phyloP scores from a whole-genome alignment of 495 filamentous ascomycete genomes.

The Hyaloscypha bicolor region DNA sequence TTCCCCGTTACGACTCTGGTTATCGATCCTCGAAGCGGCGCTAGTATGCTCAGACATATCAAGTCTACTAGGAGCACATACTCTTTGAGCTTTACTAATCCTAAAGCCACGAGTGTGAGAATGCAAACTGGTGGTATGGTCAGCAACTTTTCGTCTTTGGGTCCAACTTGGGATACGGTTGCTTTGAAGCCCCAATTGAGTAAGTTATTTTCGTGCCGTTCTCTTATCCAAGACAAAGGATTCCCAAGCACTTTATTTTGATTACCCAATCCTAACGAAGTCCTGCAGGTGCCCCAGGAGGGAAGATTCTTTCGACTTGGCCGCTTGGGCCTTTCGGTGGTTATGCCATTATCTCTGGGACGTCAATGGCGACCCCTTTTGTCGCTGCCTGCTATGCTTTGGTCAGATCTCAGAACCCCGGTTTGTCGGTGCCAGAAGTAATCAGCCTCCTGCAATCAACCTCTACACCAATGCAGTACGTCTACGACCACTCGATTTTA shows the following conservation, averaged over 20 bases:
- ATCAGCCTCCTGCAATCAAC: slow-evolving; percentile 32
- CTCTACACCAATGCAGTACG: slow-evolving; percentile 27
- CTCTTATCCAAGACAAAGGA: no score
- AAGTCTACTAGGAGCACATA: background rate
- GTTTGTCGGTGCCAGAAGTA: slow-evolving; percentile 28
- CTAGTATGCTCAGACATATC: background rate
- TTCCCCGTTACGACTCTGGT: no score
- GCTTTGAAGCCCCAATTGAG: slow-evolving; percentile 40
- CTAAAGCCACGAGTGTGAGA: background rate
- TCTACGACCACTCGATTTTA: slow-evolving; percentile 16
- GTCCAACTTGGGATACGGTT: slow-evolving; percentile 43
- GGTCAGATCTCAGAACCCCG: slow-evolving; percentile 34
- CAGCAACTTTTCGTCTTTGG: slow-evolving; percentile 48
- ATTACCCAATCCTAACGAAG: slow-evolving; percentile 1
- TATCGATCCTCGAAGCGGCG: background rate
- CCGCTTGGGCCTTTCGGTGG: slow-evolving; percentile 39
- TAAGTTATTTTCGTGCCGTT: slow-evolving; percentile 34
- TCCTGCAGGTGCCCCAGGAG: slow-evolving; percentile 37
- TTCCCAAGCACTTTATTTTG: no score
- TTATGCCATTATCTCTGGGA: slow-evolving; percentile 48
- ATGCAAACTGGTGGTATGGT: slow-evolving; percentile 29
- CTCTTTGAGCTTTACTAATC: background rate
- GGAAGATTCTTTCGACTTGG: slow-evolving; percentile 50
- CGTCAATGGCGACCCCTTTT: slow-evolving; percentile 51
- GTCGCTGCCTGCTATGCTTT: slow-evolving; percentile 35